Percentiles rank a stretch among this genome's conserved stretches.
Conservation (phyloP, 75 land plant genomes). For the Selaginella moellendorffii region DNA sequence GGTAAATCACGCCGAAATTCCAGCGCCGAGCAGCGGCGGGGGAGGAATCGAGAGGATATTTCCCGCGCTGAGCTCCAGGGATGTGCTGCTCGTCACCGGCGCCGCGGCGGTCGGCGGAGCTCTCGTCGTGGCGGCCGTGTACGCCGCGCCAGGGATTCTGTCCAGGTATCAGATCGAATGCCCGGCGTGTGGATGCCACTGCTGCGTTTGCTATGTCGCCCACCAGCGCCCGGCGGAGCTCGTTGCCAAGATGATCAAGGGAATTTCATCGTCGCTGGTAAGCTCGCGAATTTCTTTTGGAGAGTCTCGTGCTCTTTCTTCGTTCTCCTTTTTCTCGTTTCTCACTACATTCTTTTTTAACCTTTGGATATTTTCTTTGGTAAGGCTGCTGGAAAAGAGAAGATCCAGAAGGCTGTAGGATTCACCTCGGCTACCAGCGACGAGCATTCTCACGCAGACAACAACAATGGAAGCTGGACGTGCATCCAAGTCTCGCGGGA, state of each 20-base stretch:
- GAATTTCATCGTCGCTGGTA: not conserved
- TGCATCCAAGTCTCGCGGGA: not conserved
- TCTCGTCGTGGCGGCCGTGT: constrained; percentile 17
- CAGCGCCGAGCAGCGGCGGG: not conserved
- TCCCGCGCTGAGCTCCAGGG: constrained; percentile 25
- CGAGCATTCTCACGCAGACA: too few species aligned
- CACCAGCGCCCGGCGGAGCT: constrained; percentile 10
- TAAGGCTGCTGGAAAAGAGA: not conserved
- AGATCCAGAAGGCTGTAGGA: not conserved
- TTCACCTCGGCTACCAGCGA: not conserved
- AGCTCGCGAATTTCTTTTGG: too few species aligned
- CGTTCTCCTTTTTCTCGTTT: not conserved
- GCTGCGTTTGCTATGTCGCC: constrained; percentile 11
- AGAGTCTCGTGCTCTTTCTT: not conserved
- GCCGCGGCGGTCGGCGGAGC: constrained; percentile 28
- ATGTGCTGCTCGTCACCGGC: constrained; percentile 25
- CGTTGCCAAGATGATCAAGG: not conserved
- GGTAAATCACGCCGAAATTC: not conserved
- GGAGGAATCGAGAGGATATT: not conserved
- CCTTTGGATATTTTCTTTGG: too few species aligned
- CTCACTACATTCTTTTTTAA: too few species aligned
- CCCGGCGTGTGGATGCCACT: constrained; percentile 16
- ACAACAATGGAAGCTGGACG: not conserved
- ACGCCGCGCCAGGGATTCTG: not conserved
- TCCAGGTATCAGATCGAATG: not conserved